A percentile compares a stretch with the other conserved stretches of the same genome.
These are phyloP conservation scores for Kodamaea kakaduensis DNA, from an alignment of 805 yeast species.

Conservation along the genomic window DNA sequence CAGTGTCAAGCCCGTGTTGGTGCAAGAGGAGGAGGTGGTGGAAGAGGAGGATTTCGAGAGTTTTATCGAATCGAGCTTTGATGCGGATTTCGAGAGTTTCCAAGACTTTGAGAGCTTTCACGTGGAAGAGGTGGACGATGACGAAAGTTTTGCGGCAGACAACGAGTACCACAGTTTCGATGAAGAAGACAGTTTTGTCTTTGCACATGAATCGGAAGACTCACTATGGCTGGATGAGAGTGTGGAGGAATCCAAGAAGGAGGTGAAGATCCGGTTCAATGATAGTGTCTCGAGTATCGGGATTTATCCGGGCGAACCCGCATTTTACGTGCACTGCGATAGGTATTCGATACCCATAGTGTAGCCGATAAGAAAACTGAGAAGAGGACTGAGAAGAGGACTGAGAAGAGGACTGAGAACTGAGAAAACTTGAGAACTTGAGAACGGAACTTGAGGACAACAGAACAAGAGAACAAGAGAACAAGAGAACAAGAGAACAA, in stretches of 20 bases:
- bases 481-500: too few species aligned
- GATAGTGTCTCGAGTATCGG: slow-evolving; percentile 9
- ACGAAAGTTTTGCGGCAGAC: slow-evolving; percentile 7
- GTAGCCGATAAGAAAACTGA: too few species aligned
- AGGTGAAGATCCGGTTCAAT: slow-evolving; percentile 6
- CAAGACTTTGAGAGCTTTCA: slow-evolving; percentile 8
- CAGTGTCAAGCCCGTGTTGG: too few species aligned
- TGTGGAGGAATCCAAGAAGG: slow-evolving; percentile 5
- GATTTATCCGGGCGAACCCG: slow-evolving; percentile 9
- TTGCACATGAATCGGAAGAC: too few species aligned
- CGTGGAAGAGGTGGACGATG: slow-evolving; percentile 7
- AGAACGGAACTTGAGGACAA: too few species aligned
- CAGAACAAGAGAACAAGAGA: too few species aligned
- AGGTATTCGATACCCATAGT: slow-evolving; percentile 4
- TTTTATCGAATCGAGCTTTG: slow-evolving; percentile 2
- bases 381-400: too few species aligned
- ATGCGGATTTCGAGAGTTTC: too few species aligned
- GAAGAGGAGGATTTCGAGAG: slow-evolving; percentile 1
- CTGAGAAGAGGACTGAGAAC: too few species aligned
- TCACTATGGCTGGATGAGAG: slow-evolving; percentile 6
- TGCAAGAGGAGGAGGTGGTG: slow-evolving; percentile 1
- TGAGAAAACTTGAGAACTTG: too few species aligned
- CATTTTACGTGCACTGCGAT: slow-evolving; percentile 10
- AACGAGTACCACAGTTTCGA: slow-evolving; percentile 2
- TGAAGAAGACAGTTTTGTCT: slow-evolving; percentile 2